Evolutionary conservation across 2,329 filamentous ascomycete genomes (phyloP), one percentile per base, ranked within the genome.

Genomic region (Fusarium udum): DNA sequence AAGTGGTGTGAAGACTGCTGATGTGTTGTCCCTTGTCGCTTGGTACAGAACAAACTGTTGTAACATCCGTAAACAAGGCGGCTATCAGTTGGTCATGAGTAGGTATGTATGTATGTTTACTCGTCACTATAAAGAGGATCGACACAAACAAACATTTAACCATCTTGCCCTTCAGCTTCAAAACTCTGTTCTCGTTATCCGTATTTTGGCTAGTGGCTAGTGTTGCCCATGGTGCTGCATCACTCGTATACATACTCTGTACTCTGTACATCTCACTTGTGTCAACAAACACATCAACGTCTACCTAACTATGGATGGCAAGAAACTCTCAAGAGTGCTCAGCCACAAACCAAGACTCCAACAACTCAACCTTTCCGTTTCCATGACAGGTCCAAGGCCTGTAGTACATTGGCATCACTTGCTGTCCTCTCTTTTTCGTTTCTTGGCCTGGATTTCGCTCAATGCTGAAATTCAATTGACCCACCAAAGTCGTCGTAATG

Each of bases 401-500:
- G n/a, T 58, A 55, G 53, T 32, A 52, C 56, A 67, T 62, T 64
- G 46, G 40, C 55, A 61, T 65, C 42, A 39, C 48, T 40, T 43
- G 40, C 48, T 26, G 32, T 60, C 34, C 26, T 51, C 55, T 43
- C 64, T 62, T 46, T 55, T 56, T 60, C 37, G 58, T 61, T 74
- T 60, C 57, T 67, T 60, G 69, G 57, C 48, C 57, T 59, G 46
- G 49, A 71, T 51, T 66, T 63, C 51, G 48, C 52, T 59, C 58
- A 67, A 70, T 61, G 52, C 40, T 69, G 28, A 66, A 59, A 64
- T 32, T 34, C 42, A 48, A 45, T 42, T 28, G 62, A 46, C 67
- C 72, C 72, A 72, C 71, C 61, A 46, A 49, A 66, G 71, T 68
- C 72, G 72, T 74, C 72, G 71, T 74, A 74, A 74, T 74, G 64